Conservation (phyloP, 495 filamentous ascomycete species). For the Astrothelium macrocarpum region DNA sequence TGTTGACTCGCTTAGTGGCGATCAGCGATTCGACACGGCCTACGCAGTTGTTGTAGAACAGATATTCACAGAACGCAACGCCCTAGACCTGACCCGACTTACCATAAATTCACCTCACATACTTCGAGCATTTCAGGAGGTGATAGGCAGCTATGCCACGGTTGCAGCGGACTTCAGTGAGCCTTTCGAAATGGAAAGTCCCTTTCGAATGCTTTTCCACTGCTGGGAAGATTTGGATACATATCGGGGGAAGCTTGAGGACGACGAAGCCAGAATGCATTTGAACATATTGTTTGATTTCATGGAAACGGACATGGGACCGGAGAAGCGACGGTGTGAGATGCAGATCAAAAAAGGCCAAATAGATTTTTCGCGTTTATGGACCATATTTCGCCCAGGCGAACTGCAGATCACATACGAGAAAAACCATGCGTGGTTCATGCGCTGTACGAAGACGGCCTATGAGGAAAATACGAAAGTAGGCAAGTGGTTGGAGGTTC, state of each 20-base stretch:
- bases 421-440: slow-evolving; percentile 16
- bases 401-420: slow-evolving; percentile 15
- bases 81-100: slow-evolving; percentile 28
- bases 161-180: slow-evolving; percentile 30
- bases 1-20: slow-evolving; percentile 5
- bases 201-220: slow-evolving; percentile 24
- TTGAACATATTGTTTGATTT: slow-evolving; percentile 25
- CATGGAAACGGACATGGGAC: slow-evolving; percentile 19
- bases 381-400: slow-evolving; percentile 25
- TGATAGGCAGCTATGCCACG: slow-evolving; percentile 34
- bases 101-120: slow-evolving; percentile 39
- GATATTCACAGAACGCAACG: slow-evolving; percentile 20
- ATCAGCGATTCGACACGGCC: slow-evolving; percentile 1
- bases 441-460: slow-evolving; percentile 15
- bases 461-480: slow-evolving; percentile 17
- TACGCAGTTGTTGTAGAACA: slow-evolving; percentile 35
- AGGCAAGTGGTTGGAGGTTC: slow-evolving; percentile 21
- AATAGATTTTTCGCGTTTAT: slow-evolving; percentile 18
- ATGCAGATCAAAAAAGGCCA: slow-evolving; percentile 15
- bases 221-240: slow-evolving; percentile 25
- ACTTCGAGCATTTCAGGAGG: slow-evolving; percentile 25
- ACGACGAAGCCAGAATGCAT: slow-evolving; percentile 26
- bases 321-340: slow-evolving; percentile 13
- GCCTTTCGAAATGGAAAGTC: slow-evolving; percentile 22
- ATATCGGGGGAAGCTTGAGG: slow-evolving; percentile 25